phyloP scores from a whole-genome alignment of 257 asterid species.

The Ophiorrhiza pumila region DNA sequence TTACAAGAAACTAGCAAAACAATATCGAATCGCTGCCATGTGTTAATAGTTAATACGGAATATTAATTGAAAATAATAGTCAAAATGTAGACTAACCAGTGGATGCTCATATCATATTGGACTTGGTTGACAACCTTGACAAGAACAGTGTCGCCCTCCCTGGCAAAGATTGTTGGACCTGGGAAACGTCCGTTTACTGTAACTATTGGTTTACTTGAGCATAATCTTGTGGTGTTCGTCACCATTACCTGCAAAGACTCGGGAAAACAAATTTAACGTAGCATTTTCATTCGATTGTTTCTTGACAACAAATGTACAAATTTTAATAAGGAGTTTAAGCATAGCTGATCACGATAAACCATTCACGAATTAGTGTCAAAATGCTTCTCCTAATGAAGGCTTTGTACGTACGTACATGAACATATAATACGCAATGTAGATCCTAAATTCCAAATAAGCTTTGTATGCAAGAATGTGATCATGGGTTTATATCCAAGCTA shows the following conservation, averaged over 20 bases:
- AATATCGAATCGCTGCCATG: too few species aligned
- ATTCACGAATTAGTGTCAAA: neutral
- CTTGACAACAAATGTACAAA: too few species aligned
- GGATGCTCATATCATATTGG: conserved; percentile 47
- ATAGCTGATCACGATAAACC: neutral
- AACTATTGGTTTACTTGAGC: conserved; percentile 50
- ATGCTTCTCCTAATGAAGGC: too few species aligned
- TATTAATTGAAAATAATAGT: too few species aligned
- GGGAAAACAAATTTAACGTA: neutral
- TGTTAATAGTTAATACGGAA: neutral
- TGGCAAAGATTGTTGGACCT: conserved; percentile 53
- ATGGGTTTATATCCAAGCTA: too few species aligned
- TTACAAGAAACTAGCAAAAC: too few species aligned
- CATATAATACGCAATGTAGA: too few species aligned
- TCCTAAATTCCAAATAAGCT: too few species aligned
- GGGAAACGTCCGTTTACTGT: conserved; percentile 63
- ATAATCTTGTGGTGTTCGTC: conserved; percentile 37
- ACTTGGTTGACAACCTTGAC: conserved; percentile 54
- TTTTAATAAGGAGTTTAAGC: neutral
- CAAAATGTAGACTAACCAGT: conserved; percentile 37
- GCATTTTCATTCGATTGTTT: neutral
- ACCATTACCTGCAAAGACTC: conserved; percentile 38
- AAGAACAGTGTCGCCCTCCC: conserved; percentile 54
- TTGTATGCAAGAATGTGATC: too few species aligned
- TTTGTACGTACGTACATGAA: too few species aligned